Percentiles rank a stretch among this genome's conserved stretches.
Evolutionary conservation across 108 stramenopile species (phyloP).

Genomic region (Hondaea fermentalgiana): DNA sequence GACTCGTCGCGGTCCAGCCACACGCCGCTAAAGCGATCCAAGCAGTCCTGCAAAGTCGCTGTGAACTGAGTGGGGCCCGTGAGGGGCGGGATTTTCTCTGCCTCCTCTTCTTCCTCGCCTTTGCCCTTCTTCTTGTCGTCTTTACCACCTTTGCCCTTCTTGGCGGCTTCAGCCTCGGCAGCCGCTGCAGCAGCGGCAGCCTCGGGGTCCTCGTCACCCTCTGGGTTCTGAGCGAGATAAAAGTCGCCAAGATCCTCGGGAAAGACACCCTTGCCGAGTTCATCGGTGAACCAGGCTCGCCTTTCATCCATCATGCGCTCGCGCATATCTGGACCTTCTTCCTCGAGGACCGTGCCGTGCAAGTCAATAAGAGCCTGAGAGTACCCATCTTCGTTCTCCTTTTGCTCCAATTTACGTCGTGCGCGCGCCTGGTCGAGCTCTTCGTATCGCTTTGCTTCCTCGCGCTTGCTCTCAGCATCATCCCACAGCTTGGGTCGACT

Average conservation of each 20-base stretch:
- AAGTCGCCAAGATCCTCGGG: neutral
- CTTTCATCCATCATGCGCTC: slow-evolving; percentile 60
- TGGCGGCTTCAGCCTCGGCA: slow-evolving; percentile 20
- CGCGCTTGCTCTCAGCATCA: slow-evolving; percentile 34
- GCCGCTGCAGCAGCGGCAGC: slow-evolving; percentile 29
- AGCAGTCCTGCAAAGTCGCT: slow-evolving; percentile 27
- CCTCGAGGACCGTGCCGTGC: slow-evolving; percentile 59
- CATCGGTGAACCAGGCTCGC: slow-evolving; percentile 65
- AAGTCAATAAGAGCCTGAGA: slow-evolving; percentile 55
- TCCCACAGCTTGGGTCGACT: slow-evolving; percentile 22
- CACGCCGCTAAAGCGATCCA: slow-evolving; percentile 43
- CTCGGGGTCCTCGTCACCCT: slow-evolving; percentile 47
- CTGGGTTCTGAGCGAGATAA: neutral
- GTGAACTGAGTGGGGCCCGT: slow-evolving; percentile 48
- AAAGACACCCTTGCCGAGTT: slow-evolving; percentile 30
- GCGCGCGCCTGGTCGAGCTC: slow-evolving; percentile 47
- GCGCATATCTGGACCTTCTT: slow-evolving; percentile 68
- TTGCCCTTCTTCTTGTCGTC: slow-evolving; percentile 37
- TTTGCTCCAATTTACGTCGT: slow-evolving; percentile 64
- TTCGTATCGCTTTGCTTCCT: neutral
- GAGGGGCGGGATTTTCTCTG: slow-evolving; percentile 35
- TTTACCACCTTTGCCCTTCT: slow-evolving; percentile 23
- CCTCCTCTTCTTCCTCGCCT: slow-evolving; percentile 23
- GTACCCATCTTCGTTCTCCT: slow-evolving; percentile 61
- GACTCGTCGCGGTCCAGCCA: slow-evolving; percentile 60